A percentile compares a stretch with the other conserved stretches of the same genome.
Evolutionary conservation across 495 filamentous ascomycete genomes (phyloP).

Genomic region (Neurospora sp.): DNA sequence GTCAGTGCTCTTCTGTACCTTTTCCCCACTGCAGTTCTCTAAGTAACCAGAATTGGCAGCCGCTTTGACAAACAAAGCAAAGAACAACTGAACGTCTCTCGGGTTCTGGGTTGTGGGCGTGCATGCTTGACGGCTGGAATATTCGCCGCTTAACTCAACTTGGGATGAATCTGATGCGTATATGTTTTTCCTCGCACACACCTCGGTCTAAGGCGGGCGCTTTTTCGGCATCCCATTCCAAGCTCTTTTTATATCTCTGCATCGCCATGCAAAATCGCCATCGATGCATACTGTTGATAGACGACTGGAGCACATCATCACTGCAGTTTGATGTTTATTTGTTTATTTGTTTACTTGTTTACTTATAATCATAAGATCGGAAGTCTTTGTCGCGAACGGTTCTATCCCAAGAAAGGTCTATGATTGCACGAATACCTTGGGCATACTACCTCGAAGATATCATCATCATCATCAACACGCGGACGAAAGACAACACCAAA

Average conservation of each 20-base stretch:
- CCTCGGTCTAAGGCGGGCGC: neutral
- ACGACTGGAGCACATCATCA: neutral
- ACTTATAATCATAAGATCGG: neutral
- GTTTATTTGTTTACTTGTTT: neutral
- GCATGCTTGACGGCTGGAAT: neutral
- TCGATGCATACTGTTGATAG: neutral
- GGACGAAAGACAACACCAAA: neutral
- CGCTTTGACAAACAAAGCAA: neutral
- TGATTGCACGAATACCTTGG: too few relatives aligned
- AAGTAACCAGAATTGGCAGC: neutral
- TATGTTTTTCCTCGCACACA: neutral
- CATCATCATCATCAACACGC: neutral
- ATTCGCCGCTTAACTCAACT: neutral
- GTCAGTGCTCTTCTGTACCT: neutral
- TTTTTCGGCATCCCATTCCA: neutral
- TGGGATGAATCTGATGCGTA: neutral
- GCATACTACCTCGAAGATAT: neutral
- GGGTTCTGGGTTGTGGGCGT: neutral
- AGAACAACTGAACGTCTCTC: neutral
- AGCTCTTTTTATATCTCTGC: neutral
- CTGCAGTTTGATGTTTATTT: neutral
- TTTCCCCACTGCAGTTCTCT: neutral
- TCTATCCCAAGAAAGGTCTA: too few relatives aligned
- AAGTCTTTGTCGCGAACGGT: neutral
- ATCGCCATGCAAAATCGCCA: neutral